Percentiles rank a stretch among this genome's conserved stretches.
These are phyloP conservation scores for Linaria vulgaris DNA, from an alignment of 257 asterid species.

Conservation along the genomic window DNA sequence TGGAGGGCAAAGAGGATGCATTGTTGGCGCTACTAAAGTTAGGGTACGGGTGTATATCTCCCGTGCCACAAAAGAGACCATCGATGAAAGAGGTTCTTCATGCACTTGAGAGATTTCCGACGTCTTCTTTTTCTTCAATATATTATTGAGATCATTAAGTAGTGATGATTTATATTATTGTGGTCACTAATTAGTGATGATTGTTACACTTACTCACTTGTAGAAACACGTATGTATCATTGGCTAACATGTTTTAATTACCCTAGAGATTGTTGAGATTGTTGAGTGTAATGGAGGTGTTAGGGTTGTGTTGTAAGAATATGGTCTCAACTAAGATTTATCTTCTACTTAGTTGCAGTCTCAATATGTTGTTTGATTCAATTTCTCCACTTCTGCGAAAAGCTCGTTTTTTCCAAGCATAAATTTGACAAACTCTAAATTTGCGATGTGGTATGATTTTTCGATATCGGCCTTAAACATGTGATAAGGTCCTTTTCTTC, in stretches of 20 bases:
- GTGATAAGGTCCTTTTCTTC: too few species aligned
- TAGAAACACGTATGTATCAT: conserved; percentile 48
- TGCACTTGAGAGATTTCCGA: conserved; percentile 73
- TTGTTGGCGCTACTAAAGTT: conserved; percentile 57
- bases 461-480: too few species aligned
- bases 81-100: conserved; percentile 81
- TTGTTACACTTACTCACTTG: conserved; percentile 23
- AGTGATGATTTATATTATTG: conserved; percentile 33
- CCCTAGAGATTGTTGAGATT: not conserved
- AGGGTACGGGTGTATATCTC: conserved; percentile 69
- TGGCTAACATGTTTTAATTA: conserved; percentile 32
- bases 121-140: conserved; percentile 33
- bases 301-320: too few species aligned
- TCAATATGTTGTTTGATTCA: too few species aligned
- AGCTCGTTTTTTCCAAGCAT: too few species aligned
- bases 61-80: conserved; percentile 84
- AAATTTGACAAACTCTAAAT: too few species aligned
- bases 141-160: conserved; percentile 42
- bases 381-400: too few species aligned
- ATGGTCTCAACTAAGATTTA: too few species aligned
- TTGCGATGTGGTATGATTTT: too few species aligned
- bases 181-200: conserved; percentile 38
- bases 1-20: conserved; percentile 84
- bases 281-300: not conserved
- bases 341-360: too few species aligned